Percentiles rank a stretch among this genome's conserved stretches.
Conservation (phyloP, 225 moss, liverwort and hornwort genomes). For the Sphagnum contortum region DNA sequence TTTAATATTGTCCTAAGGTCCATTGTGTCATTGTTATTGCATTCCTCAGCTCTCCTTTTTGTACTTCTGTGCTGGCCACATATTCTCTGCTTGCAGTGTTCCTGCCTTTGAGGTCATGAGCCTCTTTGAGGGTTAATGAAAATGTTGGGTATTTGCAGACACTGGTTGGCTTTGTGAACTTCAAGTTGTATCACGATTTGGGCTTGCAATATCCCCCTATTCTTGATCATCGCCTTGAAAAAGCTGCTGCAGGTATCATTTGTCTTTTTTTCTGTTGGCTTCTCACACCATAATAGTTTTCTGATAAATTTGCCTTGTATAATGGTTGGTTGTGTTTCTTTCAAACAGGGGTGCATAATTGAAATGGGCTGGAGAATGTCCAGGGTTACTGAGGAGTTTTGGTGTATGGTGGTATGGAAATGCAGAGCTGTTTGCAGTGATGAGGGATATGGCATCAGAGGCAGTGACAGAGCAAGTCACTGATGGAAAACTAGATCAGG, state of each 20-base stretch:
- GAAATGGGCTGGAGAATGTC: background rate
- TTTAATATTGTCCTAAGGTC: too few species aligned
- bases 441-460: constrained; percentile 47
- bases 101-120: too few species aligned
- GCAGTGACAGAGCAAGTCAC: constrained; percentile 6
- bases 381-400: background rate
- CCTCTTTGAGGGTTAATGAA: too few species aligned
- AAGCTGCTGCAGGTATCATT: constrained; percentile 35
- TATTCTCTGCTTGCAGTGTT: too few species aligned
- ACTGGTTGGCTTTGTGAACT: constrained; percentile 81
- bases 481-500: constrained; percentile 13
- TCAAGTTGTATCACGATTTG: constrained; percentile 91
- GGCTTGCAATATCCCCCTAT: constrained; percentile 78
- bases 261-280: background rate
- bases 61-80: too few species aligned
- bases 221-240: constrained; percentile 45
- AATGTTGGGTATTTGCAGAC: constrained; percentile 21
- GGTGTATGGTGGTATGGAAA: background rate
- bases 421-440: constrained; percentile 44
- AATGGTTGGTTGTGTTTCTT: too few species aligned
- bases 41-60: too few species aligned
- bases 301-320: too few species aligned
- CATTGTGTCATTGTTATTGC: too few species aligned
- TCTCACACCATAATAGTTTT: too few species aligned
- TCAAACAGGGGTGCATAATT: too few species aligned